These are phyloP conservation scores for Acanthamoeba culbertsoni DNA, from an alignment of 208 protist genomes.

Conservation along the genomic window DNA sequence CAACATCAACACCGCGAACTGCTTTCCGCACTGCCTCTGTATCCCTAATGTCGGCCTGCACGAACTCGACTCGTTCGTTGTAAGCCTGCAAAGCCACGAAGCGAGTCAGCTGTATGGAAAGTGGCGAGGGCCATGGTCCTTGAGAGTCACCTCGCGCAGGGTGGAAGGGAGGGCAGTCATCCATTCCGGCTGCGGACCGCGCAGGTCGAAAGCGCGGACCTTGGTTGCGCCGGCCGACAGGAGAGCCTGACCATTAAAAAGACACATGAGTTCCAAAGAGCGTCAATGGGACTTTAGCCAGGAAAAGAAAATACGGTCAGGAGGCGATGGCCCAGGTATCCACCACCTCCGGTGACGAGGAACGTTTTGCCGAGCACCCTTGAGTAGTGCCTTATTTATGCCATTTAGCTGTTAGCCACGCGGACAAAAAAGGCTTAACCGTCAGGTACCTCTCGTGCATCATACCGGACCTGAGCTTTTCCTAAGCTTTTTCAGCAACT, in stretches of 20 bases:
- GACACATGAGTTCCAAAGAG: not conserved
- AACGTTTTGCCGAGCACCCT: constrained; percentile 29
- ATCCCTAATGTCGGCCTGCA: constrained; percentile 58
- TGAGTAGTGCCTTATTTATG: too few species aligned
- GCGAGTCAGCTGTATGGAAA: too few species aligned
- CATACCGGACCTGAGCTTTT: too few species aligned
- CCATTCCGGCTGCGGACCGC: not conserved
- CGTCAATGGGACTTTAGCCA: not conserved
- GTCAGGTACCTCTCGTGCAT: too few species aligned
- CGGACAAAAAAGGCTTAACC: too few species aligned
- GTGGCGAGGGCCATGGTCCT: too few species aligned
- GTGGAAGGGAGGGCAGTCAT: not conserved
- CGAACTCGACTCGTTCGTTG: not conserved
- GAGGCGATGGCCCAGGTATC: constrained; percentile 64
- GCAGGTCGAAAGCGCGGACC: constrained; percentile 53
- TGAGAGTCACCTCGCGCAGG: not conserved
- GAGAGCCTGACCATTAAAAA: not conserved
- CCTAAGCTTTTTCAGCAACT: too few species aligned
- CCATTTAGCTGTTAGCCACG: too few species aligned
- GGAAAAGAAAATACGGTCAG: not conserved
- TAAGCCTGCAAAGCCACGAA: not conserved
- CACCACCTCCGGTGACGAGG: constrained; percentile 65
- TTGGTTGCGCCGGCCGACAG: not conserved
- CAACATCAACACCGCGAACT: constrained; percentile 46
- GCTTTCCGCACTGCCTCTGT: not conserved